phyloP scores from a whole-genome alignment of 495 filamentous ascomycete genomes.

The Penicillium pulvis region DNA sequence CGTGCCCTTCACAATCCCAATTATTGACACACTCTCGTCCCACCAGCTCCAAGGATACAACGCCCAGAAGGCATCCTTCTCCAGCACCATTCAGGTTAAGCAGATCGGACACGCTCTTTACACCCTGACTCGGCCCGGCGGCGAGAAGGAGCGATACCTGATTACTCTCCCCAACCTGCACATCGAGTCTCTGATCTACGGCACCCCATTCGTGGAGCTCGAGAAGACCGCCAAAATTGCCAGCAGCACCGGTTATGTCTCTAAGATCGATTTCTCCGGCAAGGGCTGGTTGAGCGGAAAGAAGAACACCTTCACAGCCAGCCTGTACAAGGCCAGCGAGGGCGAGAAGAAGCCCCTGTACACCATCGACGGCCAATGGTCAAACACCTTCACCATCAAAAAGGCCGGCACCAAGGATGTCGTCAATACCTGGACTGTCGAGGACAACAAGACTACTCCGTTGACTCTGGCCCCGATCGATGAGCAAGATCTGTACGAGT shows the following conservation, averaged over 20 bases:
- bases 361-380: slow-evolving; percentile 90
- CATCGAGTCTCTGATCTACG: slow-evolving; percentile 92
- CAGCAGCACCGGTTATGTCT: slow-evolving; percentile 83
- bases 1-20: slow-evolving; percentile 1
- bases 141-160: slow-evolving; percentile 70
- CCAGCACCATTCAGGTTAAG: slow-evolving; percentile 89
- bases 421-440: slow-evolving; percentile 70
- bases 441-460: slow-evolving; percentile 60
- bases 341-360: slow-evolving; percentile 83
- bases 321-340: slow-evolving; percentile 68
- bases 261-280: slow-evolving; percentile 89
- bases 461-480: slow-evolving; percentile 74
- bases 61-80: slow-evolving; percentile 95
- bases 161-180: slow-evolving; percentile 92
- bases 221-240: slow-evolving; percentile 79
- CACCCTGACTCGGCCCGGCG: slow-evolving; percentile 63
- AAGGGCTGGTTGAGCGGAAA: slow-evolving; percentile 94
- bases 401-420: slow-evolving; percentile 68
- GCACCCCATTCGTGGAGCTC: slow-evolving; percentile 87
- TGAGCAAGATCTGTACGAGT: slow-evolving; percentile 84
- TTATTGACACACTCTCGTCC: not conserved
- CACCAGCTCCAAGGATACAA: slow-evolving; percentile 86
- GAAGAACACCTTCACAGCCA: slow-evolving; percentile 88
- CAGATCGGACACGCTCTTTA: slow-evolving; percentile 94
- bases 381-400: slow-evolving; percentile 76